phyloP scores from a whole-genome alignment of 2,329 filamentous ascomycete species.

The Fusarium lateritium region DNA sequence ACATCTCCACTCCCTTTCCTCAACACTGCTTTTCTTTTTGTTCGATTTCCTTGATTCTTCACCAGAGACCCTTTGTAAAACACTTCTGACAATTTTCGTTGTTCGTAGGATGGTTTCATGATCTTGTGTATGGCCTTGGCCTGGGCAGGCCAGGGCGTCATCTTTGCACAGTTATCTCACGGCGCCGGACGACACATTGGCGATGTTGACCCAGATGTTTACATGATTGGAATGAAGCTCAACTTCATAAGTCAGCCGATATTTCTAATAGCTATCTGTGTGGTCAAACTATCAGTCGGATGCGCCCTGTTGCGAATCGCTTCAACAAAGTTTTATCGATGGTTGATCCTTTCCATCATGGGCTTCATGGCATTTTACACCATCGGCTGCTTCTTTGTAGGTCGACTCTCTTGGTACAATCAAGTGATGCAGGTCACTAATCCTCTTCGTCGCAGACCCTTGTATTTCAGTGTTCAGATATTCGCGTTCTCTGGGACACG shows the following conservation, averaged over 20 bases:
- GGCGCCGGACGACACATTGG: slow-evolving; percentile 63
- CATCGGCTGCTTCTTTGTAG: slow-evolving; percentile 55
- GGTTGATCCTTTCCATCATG: slow-evolving; percentile 57
- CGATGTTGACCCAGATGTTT: slow-evolving; percentile 56
- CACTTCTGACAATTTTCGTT: neutral
- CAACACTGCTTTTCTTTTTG: neutral
- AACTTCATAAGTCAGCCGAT: slow-evolving; percentile 62
- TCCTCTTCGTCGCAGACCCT: slow-evolving; percentile 52
- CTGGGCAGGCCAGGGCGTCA: slow-evolving; percentile 56
- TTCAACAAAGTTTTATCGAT: slow-evolving; percentile 53
- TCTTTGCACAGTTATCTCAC: slow-evolving; percentile 58
- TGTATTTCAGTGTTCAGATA: slow-evolving; percentile 63
- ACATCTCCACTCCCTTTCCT: neutral
- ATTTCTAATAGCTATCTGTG: slow-evolving; percentile 58
- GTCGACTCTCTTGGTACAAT: neutral
- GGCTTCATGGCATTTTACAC: slow-evolving; percentile 54
- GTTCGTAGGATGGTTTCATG: slow-evolving; percentile 52
- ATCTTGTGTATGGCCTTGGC: slow-evolving; percentile 50
- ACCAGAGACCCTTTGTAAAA: neutral
- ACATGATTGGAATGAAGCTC: slow-evolving; percentile 57
- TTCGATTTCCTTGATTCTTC: neutral
- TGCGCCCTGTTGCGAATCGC: slow-evolving; percentile 60
- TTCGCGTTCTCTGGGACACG: slow-evolving; percentile 62
- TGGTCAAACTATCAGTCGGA: slow-evolving; percentile 61
- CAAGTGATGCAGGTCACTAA: neutral